Evolutionary conservation across 2,329 filamentous ascomycete genomes (phyloP).

Genomic region (Aspergillus carbonarius): DNA sequence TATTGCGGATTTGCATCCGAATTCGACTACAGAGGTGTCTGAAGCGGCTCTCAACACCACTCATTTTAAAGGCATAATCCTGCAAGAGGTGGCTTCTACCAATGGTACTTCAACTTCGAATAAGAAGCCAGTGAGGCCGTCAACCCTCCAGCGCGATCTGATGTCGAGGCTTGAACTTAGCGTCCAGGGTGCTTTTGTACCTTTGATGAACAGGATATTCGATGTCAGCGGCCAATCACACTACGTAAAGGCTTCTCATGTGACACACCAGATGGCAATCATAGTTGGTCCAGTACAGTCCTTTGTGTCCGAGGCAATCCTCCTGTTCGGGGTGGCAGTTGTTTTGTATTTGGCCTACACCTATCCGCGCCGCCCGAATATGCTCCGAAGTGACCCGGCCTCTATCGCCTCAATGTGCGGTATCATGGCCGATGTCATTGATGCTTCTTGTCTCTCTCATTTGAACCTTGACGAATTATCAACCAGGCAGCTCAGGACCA

Average conservation of each 20-base stretch:
- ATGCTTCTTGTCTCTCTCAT: slow-evolving; percentile 3
- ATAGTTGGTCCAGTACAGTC: not conserved
- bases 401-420: slow-evolving; percentile 10
- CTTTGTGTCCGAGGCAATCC: not conserved
- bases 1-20: not conserved
- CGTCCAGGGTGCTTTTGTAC: slow-evolving; percentile 3
- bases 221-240: not conserved
- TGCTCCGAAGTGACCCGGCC: slow-evolving; percentile 5
- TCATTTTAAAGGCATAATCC: slow-evolving; percentile 1
- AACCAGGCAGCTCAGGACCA: slow-evolving; percentile 1
- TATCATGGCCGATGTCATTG: slow-evolving; percentile 6
- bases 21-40: not conserved
- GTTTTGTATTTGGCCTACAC: slow-evolving; percentile 2
- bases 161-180: not conserved
- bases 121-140: not conserved
- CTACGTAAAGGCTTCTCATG: slow-evolving; percentile 3
- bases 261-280: slow-evolving; percentile 3
- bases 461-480: slow-evolving; percentile 1
- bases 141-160: not conserved
- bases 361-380: slow-evolving; percentile 5
- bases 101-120: not conserved
- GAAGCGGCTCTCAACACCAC: not conserved
- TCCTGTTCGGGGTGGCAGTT: not conserved
- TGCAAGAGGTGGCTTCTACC: not conserved
- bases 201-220: slow-evolving; percentile 9